A percentile compares a stretch with the other conserved stretches of the same genome.
These are phyloP conservation scores for Hippophae rhamnoides DNA, from an alignment of 306 rosid species.

Conservation along the genomic window DNA sequence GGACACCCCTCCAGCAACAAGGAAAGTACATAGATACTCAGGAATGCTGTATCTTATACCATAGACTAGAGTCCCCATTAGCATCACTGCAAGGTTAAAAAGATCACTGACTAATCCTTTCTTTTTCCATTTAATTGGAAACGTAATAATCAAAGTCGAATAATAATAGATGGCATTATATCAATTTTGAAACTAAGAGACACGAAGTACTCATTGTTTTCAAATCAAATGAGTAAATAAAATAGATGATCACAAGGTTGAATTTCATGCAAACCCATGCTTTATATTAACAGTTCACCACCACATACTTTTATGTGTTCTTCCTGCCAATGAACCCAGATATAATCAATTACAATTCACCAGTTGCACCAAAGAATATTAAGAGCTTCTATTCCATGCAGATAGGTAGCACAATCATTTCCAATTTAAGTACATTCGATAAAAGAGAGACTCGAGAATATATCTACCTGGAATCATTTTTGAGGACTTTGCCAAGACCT, in stretches of 20 bases:
- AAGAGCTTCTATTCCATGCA: too few species aligned
- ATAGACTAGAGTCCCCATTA: constrained; percentile 87
- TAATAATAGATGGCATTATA: not conserved
- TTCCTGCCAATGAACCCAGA: too few species aligned
- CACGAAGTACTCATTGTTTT: too few species aligned
- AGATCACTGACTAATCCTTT: not conserved
- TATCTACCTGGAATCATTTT: constrained; percentile 97
- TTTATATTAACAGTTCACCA: too few species aligned
- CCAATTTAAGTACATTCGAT: not conserved
- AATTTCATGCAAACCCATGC: too few species aligned
- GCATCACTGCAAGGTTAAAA: constrained; percentile 67
- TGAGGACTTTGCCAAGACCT: constrained; percentile 97
- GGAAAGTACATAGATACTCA: constrained; percentile 73
- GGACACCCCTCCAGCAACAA: constrained; percentile 98
- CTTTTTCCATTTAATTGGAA: not conserved
- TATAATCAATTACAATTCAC: too few species aligned
- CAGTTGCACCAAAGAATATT: too few species aligned
- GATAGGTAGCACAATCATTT: not conserved
- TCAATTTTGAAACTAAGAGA: too few species aligned
- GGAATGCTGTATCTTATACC: constrained; percentile 69
- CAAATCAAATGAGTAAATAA: too few species aligned
- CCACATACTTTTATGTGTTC: too few species aligned
- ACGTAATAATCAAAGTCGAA: not conserved
- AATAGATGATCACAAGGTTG: too few species aligned
- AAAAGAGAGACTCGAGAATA: not conserved